Evolutionary conservation across 768 basidiomycete genomes (phyloP).

Genomic region (Tulasnella sp.): DNA sequence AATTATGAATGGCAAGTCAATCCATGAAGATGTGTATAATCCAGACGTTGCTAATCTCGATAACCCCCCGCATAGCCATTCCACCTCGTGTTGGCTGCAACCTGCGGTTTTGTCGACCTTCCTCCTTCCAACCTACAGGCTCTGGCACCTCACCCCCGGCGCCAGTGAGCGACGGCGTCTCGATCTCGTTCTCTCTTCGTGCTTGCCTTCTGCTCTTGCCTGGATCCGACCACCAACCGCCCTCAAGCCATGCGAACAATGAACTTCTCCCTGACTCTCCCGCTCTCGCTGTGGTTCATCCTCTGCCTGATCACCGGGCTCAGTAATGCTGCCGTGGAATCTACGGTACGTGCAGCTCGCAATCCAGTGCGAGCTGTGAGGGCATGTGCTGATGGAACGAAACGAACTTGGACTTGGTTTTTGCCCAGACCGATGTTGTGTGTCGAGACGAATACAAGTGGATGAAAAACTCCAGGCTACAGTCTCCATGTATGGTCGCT

Average conservation of each 20-base stretch:
- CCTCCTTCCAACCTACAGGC: not conserved
- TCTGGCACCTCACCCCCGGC: not conserved
- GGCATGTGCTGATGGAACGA: not conserved
- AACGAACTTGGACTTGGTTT: not conserved
- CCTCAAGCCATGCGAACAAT: not conserved
- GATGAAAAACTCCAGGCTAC: slow-evolving; percentile 8
- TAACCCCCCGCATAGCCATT: not conserved
- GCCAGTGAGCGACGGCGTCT: not conserved
- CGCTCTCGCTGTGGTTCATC: not conserved
- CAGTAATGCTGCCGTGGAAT: not conserved
- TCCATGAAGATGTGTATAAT: not conserved
- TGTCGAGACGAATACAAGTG: slow-evolving; percentile 8
- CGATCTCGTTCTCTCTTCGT: not conserved
- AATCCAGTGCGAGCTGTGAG: not conserved
- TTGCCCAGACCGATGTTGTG: not conserved
- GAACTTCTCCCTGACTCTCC: not conserved
- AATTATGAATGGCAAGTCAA: no score
- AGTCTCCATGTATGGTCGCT: slow-evolving; percentile 18
- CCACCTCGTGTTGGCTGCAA: not conserved
- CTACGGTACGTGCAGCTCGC: not conserved
- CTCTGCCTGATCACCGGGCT: not conserved
- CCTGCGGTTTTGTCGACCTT: not conserved
- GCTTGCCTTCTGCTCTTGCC: not conserved
- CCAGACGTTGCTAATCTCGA: not conserved
- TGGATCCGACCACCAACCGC: not conserved